phyloP scores from a whole-genome alignment of 2,329 filamentous ascomycete species.

The Ascochyta viciae-villosae region DNA sequence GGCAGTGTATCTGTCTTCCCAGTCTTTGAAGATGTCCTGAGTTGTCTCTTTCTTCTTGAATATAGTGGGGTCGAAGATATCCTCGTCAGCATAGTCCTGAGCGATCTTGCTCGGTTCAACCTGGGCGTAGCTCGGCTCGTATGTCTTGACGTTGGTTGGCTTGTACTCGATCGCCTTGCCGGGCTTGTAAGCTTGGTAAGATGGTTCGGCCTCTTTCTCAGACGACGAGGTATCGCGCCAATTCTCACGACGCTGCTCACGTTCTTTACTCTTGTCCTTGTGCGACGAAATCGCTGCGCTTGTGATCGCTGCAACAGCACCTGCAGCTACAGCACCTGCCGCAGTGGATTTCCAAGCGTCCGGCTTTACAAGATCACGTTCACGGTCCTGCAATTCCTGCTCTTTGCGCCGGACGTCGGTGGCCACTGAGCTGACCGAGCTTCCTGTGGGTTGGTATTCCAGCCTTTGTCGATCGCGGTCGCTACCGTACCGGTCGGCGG shows the following conservation, averaged over 20 bases:
- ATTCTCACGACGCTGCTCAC: constrained; percentile 20
- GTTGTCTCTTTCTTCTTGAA: constrained; percentile 54
- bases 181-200: constrained; percentile 29
- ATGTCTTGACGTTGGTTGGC: constrained; percentile 31
- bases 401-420: constrained; percentile 45
- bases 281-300: constrained; percentile 41
- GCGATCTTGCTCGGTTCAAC: constrained; percentile 44
- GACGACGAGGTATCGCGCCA: constrained; percentile 13
- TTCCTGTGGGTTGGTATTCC: constrained; percentile 40
- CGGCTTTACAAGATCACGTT: constrained; percentile 41
- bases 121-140: constrained; percentile 43
- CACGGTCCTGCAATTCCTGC: constrained; percentile 43
- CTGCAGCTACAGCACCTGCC: constrained; percentile 45
- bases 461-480: constrained; percentile 33
- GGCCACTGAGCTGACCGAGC: constrained; percentile 39
- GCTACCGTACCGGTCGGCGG: constrained; percentile 30
- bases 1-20: constrained; percentile 51
- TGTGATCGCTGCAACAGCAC: constrained; percentile 42
- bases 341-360: constrained; percentile 49
- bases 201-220: constrained; percentile 6
- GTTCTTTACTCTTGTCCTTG: constrained; percentile 26
- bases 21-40: constrained; percentile 52
- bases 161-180: constrained; percentile 29
- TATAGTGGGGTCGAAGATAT: constrained; percentile 55
- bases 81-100: constrained; percentile 52